phyloP scores from a whole-genome alignment of 495 filamentous ascomycete genomes.

The Chaetomium fimeti region DNA sequence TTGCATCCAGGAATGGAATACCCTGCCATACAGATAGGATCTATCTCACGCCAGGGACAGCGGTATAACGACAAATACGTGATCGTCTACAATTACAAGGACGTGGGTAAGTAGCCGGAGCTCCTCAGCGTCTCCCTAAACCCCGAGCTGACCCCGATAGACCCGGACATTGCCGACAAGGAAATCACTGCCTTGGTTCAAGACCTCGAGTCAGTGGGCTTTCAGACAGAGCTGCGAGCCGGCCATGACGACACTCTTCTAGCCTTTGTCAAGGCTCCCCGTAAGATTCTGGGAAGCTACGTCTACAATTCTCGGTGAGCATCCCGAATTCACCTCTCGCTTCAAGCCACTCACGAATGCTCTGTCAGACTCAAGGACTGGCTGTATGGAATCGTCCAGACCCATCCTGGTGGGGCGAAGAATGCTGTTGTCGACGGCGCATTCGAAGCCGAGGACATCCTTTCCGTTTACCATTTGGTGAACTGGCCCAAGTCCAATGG shows the following conservation, averaged over 20 bases:
- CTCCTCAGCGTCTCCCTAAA: background rate
- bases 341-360: background rate
- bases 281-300: background rate
- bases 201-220: background rate
- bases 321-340: background rate
- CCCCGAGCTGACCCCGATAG: background rate
- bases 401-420: background rate
- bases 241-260: background rate
- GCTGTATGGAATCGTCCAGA: slow-evolving; percentile 3
- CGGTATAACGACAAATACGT: slow-evolving; percentile 4
- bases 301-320: slow-evolving; percentile 1
- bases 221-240: background rate
- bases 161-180: background rate
- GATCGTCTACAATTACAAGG: background rate
- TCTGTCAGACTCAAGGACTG: background rate
- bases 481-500: slow-evolving; percentile 3
- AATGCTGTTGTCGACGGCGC: slow-evolving; percentile 2
- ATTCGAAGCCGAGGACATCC: slow-evolving; percentile 3
- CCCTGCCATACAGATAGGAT: background rate
- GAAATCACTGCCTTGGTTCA: background rate
- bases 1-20: background rate
- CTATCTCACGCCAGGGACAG: background rate
- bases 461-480: background rate
- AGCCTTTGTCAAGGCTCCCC: background rate
- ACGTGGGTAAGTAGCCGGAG: background rate